A percentile compares a stretch with the other conserved stretches of the same genome.
Conservation (phyloP, 352 stramenopile species). For the Paralagenidium karlingii region DNA sequence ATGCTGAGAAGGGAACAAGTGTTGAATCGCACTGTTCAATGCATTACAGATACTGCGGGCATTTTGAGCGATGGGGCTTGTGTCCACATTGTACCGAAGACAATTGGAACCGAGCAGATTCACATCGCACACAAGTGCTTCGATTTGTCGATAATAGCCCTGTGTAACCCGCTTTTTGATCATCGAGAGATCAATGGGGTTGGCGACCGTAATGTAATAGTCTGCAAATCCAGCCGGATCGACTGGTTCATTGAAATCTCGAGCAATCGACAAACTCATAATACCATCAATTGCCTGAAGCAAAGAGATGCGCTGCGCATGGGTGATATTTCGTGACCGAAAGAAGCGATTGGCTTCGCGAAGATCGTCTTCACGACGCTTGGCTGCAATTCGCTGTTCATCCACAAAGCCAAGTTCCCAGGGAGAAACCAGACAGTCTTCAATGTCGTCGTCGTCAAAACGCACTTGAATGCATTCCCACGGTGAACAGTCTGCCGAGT, state of each 20-base stretch:
- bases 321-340: conserved; percentile 33
- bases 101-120: conserved; percentile 67
- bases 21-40: conserved; percentile 42
- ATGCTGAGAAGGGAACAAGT: conserved; percentile 48
- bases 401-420: conserved; percentile 63
- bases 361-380: conserved; percentile 22
- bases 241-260: conserved; percentile 74
- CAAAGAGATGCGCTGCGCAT: conserved; percentile 26
- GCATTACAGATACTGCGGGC: conserved; percentile 49
- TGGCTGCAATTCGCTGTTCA: conserved; percentile 16
- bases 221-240: conserved; percentile 56
- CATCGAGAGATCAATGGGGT: conserved; percentile 75
- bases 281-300: conserved; percentile 43
- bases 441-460: conserved; percentile 59
- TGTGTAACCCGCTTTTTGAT: conserved; percentile 49
- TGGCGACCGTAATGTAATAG: conserved; percentile 72
- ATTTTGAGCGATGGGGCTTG: conserved; percentile 73
- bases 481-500: conserved; percentile 27
- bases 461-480: conserved; percentile 69
- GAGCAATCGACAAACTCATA: conserved; percentile 53
- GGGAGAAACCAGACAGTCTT: conserved; percentile 50
- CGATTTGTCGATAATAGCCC: conserved; percentile 75
- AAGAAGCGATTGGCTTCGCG: conserved; percentile 22
- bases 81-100: conserved; percentile 75
- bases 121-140: conserved; percentile 67